Evolutionary conservation across 768 basidiomycete genomes (phyloP), one percentile per base, ranked within the genome.

Genomic region (Mycena floridula): DNA sequence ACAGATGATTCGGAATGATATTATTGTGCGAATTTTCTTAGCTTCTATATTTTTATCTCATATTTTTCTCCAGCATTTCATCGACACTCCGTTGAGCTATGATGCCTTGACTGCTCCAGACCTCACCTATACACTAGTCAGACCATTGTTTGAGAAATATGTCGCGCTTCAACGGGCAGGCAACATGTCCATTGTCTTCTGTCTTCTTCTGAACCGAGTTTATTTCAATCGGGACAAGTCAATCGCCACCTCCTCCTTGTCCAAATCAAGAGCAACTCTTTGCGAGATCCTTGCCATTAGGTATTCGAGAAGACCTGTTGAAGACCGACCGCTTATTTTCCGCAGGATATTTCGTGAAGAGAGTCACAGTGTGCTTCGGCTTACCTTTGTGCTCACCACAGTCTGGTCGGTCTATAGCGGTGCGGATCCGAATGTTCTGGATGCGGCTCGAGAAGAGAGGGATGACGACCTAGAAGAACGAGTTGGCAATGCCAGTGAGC

Each of bases 231-330:
- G 85, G 25, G 91, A 94, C 62, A 75, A 82, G 36, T 77, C 82
- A 52, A 66, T 91, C 49, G 73, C 81, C 7, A 85, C 84, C 21
- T 66, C 77, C 47, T 65, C 85, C 1, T 59, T 96, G 23, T 92
- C 86, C 1, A 64, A 70, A 8, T 79, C 89, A 1, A 76, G 94
- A 26, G 92, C 91, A 1, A 66, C 72, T 27, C 74, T 97, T 21
- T 97, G 94, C 62, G 94, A 97, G 64, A 81, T 95, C 28, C 74
- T 97, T 9, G 94, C 94, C 2, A 88, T 82, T 22, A n/a, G n/a
- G n/a, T n/a, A n/a, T n/a, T n/a, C n/a, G n/a, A n/a, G n/a, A n/a
- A n/a, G n/a, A n/a, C n/a, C n/a, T n/a, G n/a, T n/a, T n/a, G n/a
- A n/a, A n/a, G n/a, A n/a, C n/a, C n/a, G n/a, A n/a, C n/a, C n/a